Evolutionary conservation across 192 early-diverging fungal genomes (phyloP).

Genomic region (Podila epicladia): DNA sequence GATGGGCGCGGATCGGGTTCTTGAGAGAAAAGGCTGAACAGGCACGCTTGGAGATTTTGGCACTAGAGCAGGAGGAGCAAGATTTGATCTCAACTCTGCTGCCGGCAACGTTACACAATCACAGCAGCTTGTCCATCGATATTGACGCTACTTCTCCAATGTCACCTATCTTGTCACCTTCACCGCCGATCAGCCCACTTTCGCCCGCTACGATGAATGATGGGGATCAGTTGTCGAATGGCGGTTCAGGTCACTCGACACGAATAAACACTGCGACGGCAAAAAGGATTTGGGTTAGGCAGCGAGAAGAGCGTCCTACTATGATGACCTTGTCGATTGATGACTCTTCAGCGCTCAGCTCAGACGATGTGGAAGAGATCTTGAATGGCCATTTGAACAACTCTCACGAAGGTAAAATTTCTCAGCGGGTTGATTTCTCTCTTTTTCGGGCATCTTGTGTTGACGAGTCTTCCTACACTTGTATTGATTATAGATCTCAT

Average conservation of each 20-base stretch:
- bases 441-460: background rate
- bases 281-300: no score
- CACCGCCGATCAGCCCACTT: constrained; percentile 28
- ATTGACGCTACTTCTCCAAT: background rate
- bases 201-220: background rate
- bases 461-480: background rate
- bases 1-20: constrained; percentile 9
- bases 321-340: no score
- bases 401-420: constrained; percentile 27
- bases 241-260: background rate
- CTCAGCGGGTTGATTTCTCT: background rate
- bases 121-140: background rate
- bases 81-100: constrained; percentile 4
- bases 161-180: constrained; percentile 14
- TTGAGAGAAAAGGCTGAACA: constrained; percentile 27
- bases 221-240: background rate
- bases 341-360: background rate
- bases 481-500: constrained; percentile 17
- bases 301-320: no score
- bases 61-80: constrained; percentile 25
- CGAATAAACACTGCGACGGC: background rate
- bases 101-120: background rate
- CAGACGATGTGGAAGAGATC: constrained; percentile 7
- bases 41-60: constrained; percentile 26
- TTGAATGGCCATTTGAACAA: constrained; percentile 6